phyloP scores from a whole-genome alignment of 768 basidiomycete genomes.

The Strobilomyces confusus region DNA sequence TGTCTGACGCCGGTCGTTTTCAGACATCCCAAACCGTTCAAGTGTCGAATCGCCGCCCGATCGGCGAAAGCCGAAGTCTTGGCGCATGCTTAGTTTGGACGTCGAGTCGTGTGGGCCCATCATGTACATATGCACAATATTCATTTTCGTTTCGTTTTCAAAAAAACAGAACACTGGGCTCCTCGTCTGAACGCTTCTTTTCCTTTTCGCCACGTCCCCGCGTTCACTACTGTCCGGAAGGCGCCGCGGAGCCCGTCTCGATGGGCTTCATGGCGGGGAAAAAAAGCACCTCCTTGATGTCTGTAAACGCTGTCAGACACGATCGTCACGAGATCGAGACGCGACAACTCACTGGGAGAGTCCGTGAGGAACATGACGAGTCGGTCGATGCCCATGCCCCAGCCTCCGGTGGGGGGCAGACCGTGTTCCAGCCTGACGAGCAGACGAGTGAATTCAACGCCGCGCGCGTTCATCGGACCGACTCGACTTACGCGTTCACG shows the following conservation, averaged over 20 bases:
- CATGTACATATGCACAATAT: too few relatives aligned
- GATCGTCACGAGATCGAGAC: not conserved
- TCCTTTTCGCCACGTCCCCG: constrained; percentile 17
- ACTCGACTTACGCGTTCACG: constrained; percentile 75
- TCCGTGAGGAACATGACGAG: constrained; percentile 99
- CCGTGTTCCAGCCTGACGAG: constrained; percentile 86
- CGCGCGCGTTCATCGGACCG: not conserved
- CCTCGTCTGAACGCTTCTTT: constrained; percentile 20
- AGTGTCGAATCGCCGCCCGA: constrained; percentile 50
- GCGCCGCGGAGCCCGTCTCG: constrained; percentile 41
- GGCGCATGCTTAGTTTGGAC: not conserved
- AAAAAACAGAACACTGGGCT: too few relatives aligned
- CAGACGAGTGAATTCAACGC: not conserved
- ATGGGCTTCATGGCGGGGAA: constrained; percentile 98
- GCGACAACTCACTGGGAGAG: constrained; percentile 67
- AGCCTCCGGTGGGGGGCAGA: constrained; percentile 95
- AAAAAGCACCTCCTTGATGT: constrained; percentile 94
- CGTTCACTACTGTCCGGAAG: constrained; percentile 22
- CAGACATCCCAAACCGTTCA: constrained; percentile 52
- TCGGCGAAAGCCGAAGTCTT: constrained; percentile 38
- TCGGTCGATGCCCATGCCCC: constrained; percentile 94
- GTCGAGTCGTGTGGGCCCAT: too few relatives aligned
- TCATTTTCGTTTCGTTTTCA: too few relatives aligned
- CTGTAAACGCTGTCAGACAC: constrained; percentile 35
- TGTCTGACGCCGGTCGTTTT: too few relatives aligned